Base-by-base conservation (phyloP, 2,329 filamentous ascomycete genomes). In the Neurospora sp. region DNA sequence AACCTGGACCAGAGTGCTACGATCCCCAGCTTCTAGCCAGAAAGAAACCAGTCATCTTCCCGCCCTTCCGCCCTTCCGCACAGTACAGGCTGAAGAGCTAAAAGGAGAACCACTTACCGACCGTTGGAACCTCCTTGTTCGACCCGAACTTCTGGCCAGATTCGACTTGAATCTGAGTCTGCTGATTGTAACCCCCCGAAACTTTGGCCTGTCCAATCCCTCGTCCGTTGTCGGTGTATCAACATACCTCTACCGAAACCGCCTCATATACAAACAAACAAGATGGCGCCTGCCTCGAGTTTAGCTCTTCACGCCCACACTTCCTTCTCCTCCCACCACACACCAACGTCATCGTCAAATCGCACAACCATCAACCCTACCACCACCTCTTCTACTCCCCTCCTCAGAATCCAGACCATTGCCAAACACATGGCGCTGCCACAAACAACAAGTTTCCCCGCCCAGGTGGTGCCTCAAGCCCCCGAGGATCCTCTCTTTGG, bases 401-500 rank as follows among this genome's bases (percentile, higher is more conserved):
- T 85, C 72, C 82, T 83, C 75, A 82, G 87, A 80, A 81, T 90
- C 71, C 83, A 86, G 76, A 89, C 83, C 77, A 86, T 93, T 76
- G 85, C 86, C 76, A 84, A 83, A 78, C 92, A 96, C 81, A 90
- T 96, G 86, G 86, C 88, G 78, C 85, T 88, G 73, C 79, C 82
- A 76, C 78, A 82, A 77, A 79, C 85, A 70, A 91, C 91, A 75
- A 88, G 86, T 78, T 97, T 97, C 83, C 87, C 89, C 72, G 86
- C 90, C 77, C 87, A 91, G 77, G 83, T 86, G 74, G 92, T 97
- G 71, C 92, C 94, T 77, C 91, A 95, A 82, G 96, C 96, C 72
- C 94, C 96, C 66, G 94, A 97, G 81, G 96, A 99, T 82, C 89
- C 95, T 74, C 88, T 99, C 79, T 99, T 99, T 79, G 94, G 95